Percentiles rank a stretch among this genome's conserved stretches.
Evolutionary conservation across 1,284 basidiomycete species (phyloP).

Genomic region (Fomitopsis pinicola): DNA sequence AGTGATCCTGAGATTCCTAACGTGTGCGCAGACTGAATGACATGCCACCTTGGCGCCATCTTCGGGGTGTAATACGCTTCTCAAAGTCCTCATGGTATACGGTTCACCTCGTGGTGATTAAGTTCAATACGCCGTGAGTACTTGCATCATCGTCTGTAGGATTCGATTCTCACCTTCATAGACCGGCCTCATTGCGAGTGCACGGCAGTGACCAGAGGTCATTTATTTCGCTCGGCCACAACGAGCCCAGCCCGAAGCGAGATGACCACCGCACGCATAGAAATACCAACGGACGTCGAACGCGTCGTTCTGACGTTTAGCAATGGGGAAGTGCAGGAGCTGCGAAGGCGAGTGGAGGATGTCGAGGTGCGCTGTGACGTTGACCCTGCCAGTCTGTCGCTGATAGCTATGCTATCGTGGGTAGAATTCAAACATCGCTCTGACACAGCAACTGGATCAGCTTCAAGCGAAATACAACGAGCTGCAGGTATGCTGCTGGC

Average conservation of each 20-base stretch:
- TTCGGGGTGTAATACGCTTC: too few species aligned
- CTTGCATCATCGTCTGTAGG: not conserved
- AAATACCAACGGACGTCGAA: not conserved
- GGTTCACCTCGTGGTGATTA: not conserved
- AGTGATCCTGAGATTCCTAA: too few species aligned
- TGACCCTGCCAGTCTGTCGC: not conserved
- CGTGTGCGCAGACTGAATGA: too few species aligned
- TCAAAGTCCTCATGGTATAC: too few species aligned
- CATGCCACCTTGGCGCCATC: too few species aligned
- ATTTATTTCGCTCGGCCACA: not conserved
- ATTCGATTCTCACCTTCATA: too few species aligned
- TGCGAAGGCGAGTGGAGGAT: not conserved
- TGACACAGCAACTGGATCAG: not conserved
- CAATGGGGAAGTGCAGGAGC: not conserved
- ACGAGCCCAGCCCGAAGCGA: not conserved
- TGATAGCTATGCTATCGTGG: not conserved
- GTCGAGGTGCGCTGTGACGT: not conserved
- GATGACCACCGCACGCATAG: not conserved
- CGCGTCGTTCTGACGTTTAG: not conserved
- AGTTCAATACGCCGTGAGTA: not conserved
- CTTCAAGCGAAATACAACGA: not conserved
- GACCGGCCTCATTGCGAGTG: too few species aligned
- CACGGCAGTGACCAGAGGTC: too few species aligned
- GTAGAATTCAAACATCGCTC: not conserved
- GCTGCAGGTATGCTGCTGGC: not conserved